Evolutionary conservation across 176 grass and related monocot genomes (phyloP).

Genomic region (Hsuehochloa calcarea): DNA sequence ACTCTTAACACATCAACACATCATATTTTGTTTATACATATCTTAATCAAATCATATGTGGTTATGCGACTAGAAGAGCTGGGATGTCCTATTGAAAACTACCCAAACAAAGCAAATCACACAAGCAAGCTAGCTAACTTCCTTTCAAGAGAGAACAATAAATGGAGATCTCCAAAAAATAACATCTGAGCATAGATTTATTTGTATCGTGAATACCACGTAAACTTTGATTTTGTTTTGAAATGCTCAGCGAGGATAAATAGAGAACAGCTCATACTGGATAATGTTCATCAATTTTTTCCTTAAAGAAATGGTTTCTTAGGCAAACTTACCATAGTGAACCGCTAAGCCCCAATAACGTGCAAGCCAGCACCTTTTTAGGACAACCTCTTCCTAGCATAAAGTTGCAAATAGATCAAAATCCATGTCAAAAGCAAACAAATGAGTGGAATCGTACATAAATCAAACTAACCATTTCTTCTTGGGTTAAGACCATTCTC

Average conservation of each 20-base stretch:
- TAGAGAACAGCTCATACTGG: constrained; percentile 4
- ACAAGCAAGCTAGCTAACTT: constrained; percentile 2
- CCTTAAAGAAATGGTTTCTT: constrained; percentile 4
- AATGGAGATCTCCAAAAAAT: background rate
- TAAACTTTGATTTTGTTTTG: constrained; percentile 6
- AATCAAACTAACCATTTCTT: constrained; percentile 83
- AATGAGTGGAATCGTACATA: background rate
- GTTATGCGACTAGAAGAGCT: constrained; percentile 3
- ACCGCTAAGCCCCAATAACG: constrained; percentile 98
- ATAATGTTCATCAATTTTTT: background rate
- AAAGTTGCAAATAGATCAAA: constrained; percentile 38
- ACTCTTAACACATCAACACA: background rate
- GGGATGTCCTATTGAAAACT: background rate
- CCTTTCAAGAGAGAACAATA: constrained; percentile 18
- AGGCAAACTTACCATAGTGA: constrained; percentile 74
- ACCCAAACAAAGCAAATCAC: constrained; percentile 25
- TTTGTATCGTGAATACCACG: background rate
- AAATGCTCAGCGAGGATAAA: constrained; percentile 18
- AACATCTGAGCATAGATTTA: background rate
- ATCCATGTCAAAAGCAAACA: constrained; percentile 18
- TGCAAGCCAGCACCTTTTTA: constrained; percentile 99
- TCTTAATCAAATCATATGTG: constrained; percentile 1
- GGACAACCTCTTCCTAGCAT: constrained; percentile 93
- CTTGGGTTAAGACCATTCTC: constrained; percentile 92
- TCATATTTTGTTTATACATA: background rate